Evolutionary conservation across 1,284 basidiomycete species (phyloP).

Genomic region (Boletus putidus): DNA sequence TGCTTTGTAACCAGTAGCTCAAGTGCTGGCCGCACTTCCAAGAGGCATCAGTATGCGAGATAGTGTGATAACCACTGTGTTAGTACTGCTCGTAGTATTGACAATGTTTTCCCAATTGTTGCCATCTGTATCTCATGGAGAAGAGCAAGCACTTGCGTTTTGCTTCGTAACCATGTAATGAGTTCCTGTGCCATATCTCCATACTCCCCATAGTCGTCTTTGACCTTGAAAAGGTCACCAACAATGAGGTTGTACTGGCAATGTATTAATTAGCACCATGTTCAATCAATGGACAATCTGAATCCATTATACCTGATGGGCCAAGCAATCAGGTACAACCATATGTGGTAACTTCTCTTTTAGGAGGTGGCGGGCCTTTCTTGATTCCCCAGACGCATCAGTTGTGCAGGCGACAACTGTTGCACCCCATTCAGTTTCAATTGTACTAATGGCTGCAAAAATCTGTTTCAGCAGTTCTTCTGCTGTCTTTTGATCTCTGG

Average conservation of each 20-base stretch:
- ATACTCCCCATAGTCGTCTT: background rate
- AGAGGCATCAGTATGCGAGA: slow-evolving; percentile 30
- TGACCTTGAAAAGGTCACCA: background rate
- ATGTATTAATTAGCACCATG: too few species aligned
- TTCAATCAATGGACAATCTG: too few species aligned
- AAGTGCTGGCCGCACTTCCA: slow-evolving; percentile 24
- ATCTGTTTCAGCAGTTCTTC: slow-evolving; percentile 10
- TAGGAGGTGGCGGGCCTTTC: background rate
- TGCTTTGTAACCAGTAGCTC: slow-evolving; percentile 8
- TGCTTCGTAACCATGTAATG: slow-evolving; percentile 34
- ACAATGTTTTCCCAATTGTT: background rate
- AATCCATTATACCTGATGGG: slow-evolving; percentile 19
- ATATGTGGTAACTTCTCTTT: slow-evolving; percentile 4
- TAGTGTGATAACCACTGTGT: slow-evolving; percentile 41
- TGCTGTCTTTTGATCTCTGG: slow-evolving; percentile 2
- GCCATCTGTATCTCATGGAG: slow-evolving; percentile 20
- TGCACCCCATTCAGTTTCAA: slow-evolving; percentile 7
- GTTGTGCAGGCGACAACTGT: slow-evolving; percentile 13
- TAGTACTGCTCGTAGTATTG: slow-evolving; percentile 27
- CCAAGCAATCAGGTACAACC: slow-evolving; percentile 11
- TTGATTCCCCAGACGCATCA: background rate
- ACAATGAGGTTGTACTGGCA: background rate
- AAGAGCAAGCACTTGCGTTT: slow-evolving; percentile 28
- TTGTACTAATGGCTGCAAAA: background rate
- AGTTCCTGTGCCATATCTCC: slow-evolving; percentile 25